A percentile compares a stretch with the other conserved stretches of the same genome.
Evolutionary conservation across 129 eudicot genomes (phyloP).

Genomic region (Erigeron canadensis): DNA sequence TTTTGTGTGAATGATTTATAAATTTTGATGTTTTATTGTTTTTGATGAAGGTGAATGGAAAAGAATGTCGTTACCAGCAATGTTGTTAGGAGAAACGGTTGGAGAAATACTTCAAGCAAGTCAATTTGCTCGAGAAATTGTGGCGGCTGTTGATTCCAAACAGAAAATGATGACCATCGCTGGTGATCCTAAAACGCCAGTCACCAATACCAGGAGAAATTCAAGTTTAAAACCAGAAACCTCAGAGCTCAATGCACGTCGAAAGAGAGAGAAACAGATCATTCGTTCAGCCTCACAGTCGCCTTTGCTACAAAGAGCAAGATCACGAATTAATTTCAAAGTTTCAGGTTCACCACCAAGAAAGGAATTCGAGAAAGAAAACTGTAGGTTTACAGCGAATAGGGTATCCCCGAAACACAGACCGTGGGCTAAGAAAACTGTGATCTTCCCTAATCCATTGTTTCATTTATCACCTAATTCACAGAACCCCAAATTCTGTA

Average conservation of each 20-base stretch:
- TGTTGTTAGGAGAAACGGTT: constrained; percentile 86
- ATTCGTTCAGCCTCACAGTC: constrained; percentile 41
- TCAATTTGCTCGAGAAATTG: constrained; percentile 60
- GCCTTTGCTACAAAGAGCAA: constrained; percentile 64
- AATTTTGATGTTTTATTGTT: not conserved
- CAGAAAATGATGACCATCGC: not conserved
- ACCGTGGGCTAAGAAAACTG: constrained; percentile 90
- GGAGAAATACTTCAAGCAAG: constrained; percentile 82
- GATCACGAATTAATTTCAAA: constrained; percentile 76
- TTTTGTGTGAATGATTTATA: constrained; percentile 2
- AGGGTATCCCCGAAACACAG: constrained; percentile 80
- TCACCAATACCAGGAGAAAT: constrained; percentile 34
- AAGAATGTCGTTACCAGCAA: constrained; percentile 87
- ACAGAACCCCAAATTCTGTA: constrained; percentile 37
- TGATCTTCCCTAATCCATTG: constrained; percentile 79
- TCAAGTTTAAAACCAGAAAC: constrained; percentile 51
- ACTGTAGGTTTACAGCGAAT: constrained; percentile 50
- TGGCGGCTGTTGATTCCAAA: constrained; percentile 41
- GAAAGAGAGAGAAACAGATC: constrained; percentile 69
- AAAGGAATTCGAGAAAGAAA: constrained; percentile 53
- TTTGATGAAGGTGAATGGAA: constrained; percentile 71
- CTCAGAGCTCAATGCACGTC: constrained; percentile 51
- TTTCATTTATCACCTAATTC: constrained; percentile 67
- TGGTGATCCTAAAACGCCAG: constrained; percentile 84
- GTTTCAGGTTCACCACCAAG: constrained; percentile 44